Evolutionary conservation across 75 land plant species (phyloP), one percentile per base, ranked within the genome.

Genomic region (Chamaecyparis obtusa): DNA sequence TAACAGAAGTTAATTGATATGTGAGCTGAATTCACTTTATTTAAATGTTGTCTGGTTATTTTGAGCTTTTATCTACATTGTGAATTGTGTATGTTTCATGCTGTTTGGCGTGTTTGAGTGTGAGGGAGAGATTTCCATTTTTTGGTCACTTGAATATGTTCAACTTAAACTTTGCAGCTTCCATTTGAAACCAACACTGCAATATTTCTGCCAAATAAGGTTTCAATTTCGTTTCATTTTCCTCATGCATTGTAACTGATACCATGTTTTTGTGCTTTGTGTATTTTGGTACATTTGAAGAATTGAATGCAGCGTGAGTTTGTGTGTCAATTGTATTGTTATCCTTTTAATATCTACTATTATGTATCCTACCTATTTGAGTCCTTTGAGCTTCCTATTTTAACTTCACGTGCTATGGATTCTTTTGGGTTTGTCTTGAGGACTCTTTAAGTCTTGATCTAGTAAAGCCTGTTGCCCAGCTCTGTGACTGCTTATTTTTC

Each of bases 1-100:
- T 92, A 93, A 69, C 94, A 96, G 87, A 95, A 96, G 96, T 95
- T 95, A 88, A 27, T 48, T 32, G 2, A 17, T 32, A 19, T 7
- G 69, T 35, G 85, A 15, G 2, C 21, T 19, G 9, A 30, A 46
- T 27, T 49, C 64, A 9, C n/a, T 1, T 16, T 6, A 30, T 16
- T 17, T 54, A 39, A 54, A 9, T 16, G 7, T 85, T 30, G 0
- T 33, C 3, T 60, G 35, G 43, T 35, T 17, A 75, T 75, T 75
- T 77, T 77, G 8, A 77, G 37, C 43, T 17, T 76, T 77, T 64
- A 37, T 37, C 9, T 77, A 21, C 24, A 24, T 16, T 77, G 43
- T 36, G 2, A 36, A 27, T 17, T 5, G 1, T 64, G 6, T 14
- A 19, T 36, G 1, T 4, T 48, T 85, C 41, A 55, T 85, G 72